Evolutionary conservation across 108 stramenopile species (phyloP), one percentile per base, ranked within the genome.

Genomic region (Cyclotella distinguenda): DNA sequence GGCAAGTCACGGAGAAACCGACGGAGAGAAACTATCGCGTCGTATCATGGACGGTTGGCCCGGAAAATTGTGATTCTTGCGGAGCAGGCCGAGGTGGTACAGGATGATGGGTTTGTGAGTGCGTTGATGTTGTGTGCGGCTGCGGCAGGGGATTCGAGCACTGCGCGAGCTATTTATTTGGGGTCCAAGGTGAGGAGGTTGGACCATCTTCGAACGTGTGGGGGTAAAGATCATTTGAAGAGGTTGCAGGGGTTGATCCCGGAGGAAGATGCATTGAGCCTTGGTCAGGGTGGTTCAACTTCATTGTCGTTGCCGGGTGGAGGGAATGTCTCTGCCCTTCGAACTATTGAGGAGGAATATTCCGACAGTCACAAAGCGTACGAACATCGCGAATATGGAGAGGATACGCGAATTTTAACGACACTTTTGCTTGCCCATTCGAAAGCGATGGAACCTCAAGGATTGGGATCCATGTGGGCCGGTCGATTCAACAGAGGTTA

Each of bases 41-140:
- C 84, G 10, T 86, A 90, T 43, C 92, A 93, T 69, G 92, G 92
- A 19, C 79, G 85, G 51, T 68, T 93, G 84, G 81, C 92, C 11
- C 62, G 81, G 13, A 70, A 79, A 22, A 86, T 93, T 49, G 81
- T 93, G 0, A 70, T 90, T 39, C 38, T 82, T 59, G 92, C 92
- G 0, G 92, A 93, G 66, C 75, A 76, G 44, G 86, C 87, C 5
- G 84, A 89, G 61, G 92, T 90, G 11, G 73, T 83, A 36, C 86
- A 86, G 51, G 89, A 93, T 74, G 86, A 90, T 44, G 87, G 92
- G 3, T 93, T 93, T 65, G 72, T 84, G 3, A 74, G 82, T 23
- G 89, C 87, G 10, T 78, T 93, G 16, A 89, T 90, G 71, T 48
- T 89, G 32, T 93, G 92, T 68, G 86, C 89, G 7, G 89, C 83